These are phyloP conservation scores for Gypsophila paniculata DNA, from an alignment of 179 eudicot species.

Conservation along the genomic window DNA sequence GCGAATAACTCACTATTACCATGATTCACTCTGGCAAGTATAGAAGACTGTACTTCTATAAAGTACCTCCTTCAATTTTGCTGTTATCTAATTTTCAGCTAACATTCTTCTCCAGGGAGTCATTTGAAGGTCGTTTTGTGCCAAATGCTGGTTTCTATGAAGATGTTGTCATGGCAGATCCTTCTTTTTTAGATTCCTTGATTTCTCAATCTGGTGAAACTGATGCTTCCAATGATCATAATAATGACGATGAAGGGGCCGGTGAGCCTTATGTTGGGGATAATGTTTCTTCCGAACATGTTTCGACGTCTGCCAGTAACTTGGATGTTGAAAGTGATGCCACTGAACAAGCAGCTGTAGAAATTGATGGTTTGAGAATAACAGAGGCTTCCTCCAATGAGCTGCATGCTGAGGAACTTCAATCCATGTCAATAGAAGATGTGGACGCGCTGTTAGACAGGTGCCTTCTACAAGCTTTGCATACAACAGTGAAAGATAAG, in stretches of 20 bases:
- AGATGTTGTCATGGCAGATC: conserved; percentile 76
- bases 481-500: conserved; percentile 79
- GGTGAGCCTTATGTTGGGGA: conserved; percentile 32
- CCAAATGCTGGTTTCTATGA: conserved; percentile 89
- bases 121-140: conserved; percentile 65
- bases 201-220: conserved; percentile 42
- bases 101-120: conserved; percentile 54
- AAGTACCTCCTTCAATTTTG: conserved; percentile 1
- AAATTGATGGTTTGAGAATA: conserved; percentile 48
- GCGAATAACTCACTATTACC: conserved; percentile 64
- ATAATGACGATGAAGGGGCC: conserved; percentile 32
- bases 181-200: conserved; percentile 41
- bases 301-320: conserved; percentile 24
- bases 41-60: not conserved
- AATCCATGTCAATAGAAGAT: conserved; percentile 51
- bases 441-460: conserved; percentile 67
- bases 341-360: conserved; percentile 37
- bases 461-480: conserved; percentile 91
- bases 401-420: conserved; percentile 44
- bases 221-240: conserved; percentile 38
- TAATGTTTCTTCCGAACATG: conserved; percentile 27
- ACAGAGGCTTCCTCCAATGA: conserved; percentile 39
- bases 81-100: conserved; percentile 12
- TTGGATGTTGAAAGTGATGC: conserved; percentile 30
- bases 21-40: conserved; percentile 75